These are phyloP conservation scores for Wickerhamomyces kurtzmanii DNA, from an alignment of 805 yeast species.

Conservation along the genomic window DNA sequence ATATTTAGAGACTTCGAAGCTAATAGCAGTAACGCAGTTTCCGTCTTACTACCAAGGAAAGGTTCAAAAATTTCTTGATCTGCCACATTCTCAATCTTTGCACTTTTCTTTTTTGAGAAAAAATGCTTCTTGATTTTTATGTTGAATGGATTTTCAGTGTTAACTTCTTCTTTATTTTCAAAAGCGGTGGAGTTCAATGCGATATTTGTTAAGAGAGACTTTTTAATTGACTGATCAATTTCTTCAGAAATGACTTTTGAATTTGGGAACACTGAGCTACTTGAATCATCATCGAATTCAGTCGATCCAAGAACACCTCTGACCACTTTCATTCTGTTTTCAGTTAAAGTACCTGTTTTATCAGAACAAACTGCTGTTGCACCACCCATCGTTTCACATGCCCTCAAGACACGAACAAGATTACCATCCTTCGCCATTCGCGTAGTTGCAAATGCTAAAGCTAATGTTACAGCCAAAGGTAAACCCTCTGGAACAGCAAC, in stretches of 20 bases:
- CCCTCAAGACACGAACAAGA: slow-evolving; percentile 83
- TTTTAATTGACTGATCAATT: slow-evolving; percentile 4
- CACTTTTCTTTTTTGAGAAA: slow-evolving; percentile 5
- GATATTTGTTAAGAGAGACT: slow-evolving; percentile 43
- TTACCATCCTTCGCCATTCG: slow-evolving; percentile 97
- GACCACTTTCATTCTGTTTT: slow-evolving; percentile 87
- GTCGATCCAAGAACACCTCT: slow-evolving; percentile 55
- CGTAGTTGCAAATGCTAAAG: slow-evolving; percentile 95
- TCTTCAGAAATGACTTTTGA: slow-evolving; percentile 9
- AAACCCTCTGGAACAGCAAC: slow-evolving; percentile 99
- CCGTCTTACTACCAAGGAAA: slow-evolving; percentile 89
- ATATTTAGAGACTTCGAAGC: slow-evolving; percentile 49
- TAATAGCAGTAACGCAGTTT: slow-evolving; percentile 70
- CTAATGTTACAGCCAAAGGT: slow-evolving; percentile 94
- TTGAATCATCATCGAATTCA: slow-evolving; percentile 41
- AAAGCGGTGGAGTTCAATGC: slow-evolving; percentile 84
- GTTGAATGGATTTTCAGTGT: slow-evolving; percentile 18
- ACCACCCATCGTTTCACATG: slow-evolving; percentile 98
- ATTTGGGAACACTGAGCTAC: slow-evolving; percentile 4
- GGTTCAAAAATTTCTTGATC: no score
- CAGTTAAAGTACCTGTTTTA: slow-evolving; percentile 95
- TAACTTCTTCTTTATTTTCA: slow-evolving; percentile 39
- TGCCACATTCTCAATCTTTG: slow-evolving; percentile 6
- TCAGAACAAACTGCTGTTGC: slow-evolving; percentile 97
- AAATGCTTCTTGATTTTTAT: slow-evolving; percentile 11